Evolutionary conservation across 441 rosid species (phyloP).

Genomic region (Gossypium aridum): DNA sequence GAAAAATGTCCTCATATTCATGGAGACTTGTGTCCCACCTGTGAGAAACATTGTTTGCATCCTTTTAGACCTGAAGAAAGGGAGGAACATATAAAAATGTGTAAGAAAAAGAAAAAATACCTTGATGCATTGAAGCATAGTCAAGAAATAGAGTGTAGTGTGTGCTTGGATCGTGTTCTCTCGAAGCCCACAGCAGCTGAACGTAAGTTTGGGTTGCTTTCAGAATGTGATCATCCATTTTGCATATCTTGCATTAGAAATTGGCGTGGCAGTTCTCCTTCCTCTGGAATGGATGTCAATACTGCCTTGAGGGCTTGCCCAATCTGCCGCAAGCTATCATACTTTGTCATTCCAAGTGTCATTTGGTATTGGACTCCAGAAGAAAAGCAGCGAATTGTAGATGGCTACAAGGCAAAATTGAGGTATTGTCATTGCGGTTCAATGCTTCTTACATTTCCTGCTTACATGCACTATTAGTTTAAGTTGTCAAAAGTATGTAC

Average conservation of each 20-base stretch:
- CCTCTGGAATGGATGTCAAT: constrained; percentile 86
- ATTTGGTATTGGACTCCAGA: constrained; percentile 86
- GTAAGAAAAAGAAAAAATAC: constrained; percentile 62
- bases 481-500: neutral
- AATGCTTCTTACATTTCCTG: neutral
- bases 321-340: constrained; percentile 85
- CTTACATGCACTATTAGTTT: neutral
- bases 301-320: constrained; percentile 84
- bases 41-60: constrained; percentile 86
- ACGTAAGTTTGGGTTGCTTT: constrained; percentile 82
- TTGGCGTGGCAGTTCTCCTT: constrained; percentile 91
- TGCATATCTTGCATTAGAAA: constrained; percentile 93
- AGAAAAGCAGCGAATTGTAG: constrained; percentile 76
- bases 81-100: constrained; percentile 66
- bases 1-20: constrained; percentile 82
- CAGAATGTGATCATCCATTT: constrained; percentile 98
- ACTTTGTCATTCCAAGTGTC: constrained; percentile 79
- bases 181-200: constrained; percentile 82
- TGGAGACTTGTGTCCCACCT: constrained; percentile 77
- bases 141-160: constrained; percentile 66
- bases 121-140: constrained; percentile 54
- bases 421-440: constrained; percentile 35
- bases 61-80: constrained; percentile 81
- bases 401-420: constrained; percentile 77
- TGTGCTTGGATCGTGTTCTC: constrained; percentile 76